Evolutionary conservation across 2,329 filamentous ascomycete genomes (phyloP).

Genomic region (Ascochyta fabae): DNA sequence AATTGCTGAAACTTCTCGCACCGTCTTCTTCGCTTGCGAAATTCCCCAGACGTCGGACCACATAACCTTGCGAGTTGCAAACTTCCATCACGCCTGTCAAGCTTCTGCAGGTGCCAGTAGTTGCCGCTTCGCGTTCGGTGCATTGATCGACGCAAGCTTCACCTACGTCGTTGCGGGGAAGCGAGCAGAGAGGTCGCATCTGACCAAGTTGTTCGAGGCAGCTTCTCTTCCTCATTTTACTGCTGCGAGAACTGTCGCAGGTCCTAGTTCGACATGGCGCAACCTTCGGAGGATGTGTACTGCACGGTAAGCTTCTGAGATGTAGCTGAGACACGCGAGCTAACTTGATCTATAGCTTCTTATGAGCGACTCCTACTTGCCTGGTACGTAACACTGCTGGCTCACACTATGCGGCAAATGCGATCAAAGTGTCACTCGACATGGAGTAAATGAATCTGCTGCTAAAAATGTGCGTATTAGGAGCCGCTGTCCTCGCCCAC

Average conservation of each 20-base stretch:
- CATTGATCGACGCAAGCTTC: slow-evolving; percentile 33
- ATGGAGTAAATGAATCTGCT: neutral
- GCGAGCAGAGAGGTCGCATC: slow-evolving; percentile 20
- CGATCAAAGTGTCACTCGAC: neutral
- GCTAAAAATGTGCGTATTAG: slow-evolving; percentile 54
- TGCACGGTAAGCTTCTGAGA: slow-evolving; percentile 62
- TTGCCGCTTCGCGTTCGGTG: slow-evolving; percentile 31
- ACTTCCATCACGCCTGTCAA: slow-evolving; percentile 5
- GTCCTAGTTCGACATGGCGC: slow-evolving; percentile 37
- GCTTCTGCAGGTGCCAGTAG: slow-evolving; percentile 27
- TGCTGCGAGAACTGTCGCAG: slow-evolving; percentile 2
- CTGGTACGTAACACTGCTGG: slow-evolving; percentile 64
- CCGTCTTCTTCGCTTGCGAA: slow-evolving; percentile 4
- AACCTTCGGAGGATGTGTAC: slow-evolving; percentile 64
- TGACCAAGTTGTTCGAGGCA: slow-evolving; percentile 11
- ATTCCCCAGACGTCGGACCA: neutral
- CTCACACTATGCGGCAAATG: no score
- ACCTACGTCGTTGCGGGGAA: slow-evolving; percentile 38
- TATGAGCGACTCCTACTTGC: slow-evolving; percentile 89
- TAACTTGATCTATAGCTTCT: slow-evolving; percentile 70
- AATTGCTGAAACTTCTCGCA: slow-evolving; percentile 10
- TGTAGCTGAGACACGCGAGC: slow-evolving; percentile 30
- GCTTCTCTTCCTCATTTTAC: slow-evolving; percentile 2
- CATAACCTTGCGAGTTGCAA: neutral
- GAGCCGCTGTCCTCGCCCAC: slow-evolving; percentile 91